Conservation (phyloP, 1,139 yeast genomes). For the Meyerozyma sp. region DNA sequence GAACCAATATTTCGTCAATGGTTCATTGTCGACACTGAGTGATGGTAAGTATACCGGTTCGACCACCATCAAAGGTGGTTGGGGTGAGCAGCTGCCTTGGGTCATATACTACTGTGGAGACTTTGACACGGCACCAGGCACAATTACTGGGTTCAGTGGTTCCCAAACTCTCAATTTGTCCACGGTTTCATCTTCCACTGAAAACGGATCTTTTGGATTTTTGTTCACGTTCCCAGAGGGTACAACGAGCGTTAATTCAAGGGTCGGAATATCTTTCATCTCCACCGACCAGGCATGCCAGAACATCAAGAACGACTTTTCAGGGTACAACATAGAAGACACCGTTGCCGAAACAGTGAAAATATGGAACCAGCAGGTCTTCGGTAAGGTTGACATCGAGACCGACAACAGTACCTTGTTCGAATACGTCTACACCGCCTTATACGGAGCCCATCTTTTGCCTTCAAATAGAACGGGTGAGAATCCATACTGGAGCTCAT, state of each 20-base stretch:
- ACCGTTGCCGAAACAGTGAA: slow-evolving; percentile 16
- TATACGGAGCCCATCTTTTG: slow-evolving; percentile 29
- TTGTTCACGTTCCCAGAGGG: slow-evolving; percentile 15
- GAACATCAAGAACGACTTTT: slow-evolving; percentile 19
- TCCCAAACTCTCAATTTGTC: neutral
- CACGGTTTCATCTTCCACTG: slow-evolving; percentile 4
- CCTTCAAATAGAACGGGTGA: slow-evolving; percentile 35
- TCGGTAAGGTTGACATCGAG: slow-evolving; percentile 16
- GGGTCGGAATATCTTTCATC: slow-evolving; percentile 30
- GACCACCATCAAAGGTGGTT: slow-evolving; percentile 24
- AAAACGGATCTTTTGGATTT: slow-evolving; percentile 17
- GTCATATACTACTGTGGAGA: slow-evolving; percentile 25
- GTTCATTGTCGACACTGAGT: slow-evolving; percentile 15
- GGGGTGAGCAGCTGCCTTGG: slow-evolving; percentile 28
- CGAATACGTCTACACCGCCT: slow-evolving; percentile 21
- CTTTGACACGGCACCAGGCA: slow-evolving; percentile 15
- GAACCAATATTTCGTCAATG: slow-evolving; percentile 25
- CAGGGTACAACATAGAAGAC: slow-evolving; percentile 14
- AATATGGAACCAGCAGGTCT: slow-evolving; percentile 24
- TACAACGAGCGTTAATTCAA: slow-evolving; percentile 10
- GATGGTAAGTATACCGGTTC: slow-evolving; percentile 19
- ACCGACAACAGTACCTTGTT: slow-evolving; percentile 17
- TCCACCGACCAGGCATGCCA: slow-evolving; percentile 25
- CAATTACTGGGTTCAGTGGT: slow-evolving; percentile 11
- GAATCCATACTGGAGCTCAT: slow-evolving; percentile 20